Percentiles rank a stretch among this genome's conserved stretches.
These are phyloP conservation scores for Pseudoneurospora amorphoporcata DNA, from an alignment of 495 filamentous ascomycete genomes.

Conservation along the genomic window DNA sequence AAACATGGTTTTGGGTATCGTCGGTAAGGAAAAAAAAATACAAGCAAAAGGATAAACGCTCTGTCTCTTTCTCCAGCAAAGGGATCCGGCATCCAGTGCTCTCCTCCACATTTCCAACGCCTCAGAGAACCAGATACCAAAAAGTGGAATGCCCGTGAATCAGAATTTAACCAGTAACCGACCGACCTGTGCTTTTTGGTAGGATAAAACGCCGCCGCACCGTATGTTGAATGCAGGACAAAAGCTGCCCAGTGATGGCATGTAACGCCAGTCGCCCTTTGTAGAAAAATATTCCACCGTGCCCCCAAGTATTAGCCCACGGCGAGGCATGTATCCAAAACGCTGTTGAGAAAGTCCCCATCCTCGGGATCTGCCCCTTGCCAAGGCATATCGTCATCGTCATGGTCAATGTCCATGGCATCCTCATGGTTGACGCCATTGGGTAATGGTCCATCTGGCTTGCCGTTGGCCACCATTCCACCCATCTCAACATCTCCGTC, in stretches of 20 bases:
- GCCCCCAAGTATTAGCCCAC: constrained; percentile 9
- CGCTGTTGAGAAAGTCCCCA: constrained; percentile 48
- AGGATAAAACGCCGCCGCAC: neutral
- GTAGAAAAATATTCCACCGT: neutral
- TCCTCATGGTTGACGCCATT: constrained; percentile 35
- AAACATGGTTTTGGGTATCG: neutral
- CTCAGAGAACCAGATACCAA: neutral
- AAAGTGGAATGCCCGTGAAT: neutral
- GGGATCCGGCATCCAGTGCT: neutral
- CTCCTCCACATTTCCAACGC: neutral
- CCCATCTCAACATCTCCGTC: constrained; percentile 24
- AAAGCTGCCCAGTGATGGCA: neutral
- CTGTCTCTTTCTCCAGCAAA: neutral
- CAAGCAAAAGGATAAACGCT: neutral
- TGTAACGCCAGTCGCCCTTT: neutral
- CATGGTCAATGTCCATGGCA: constrained; percentile 55
- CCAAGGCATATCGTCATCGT: constrained; percentile 60
- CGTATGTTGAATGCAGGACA: neutral
- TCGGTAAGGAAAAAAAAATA: neutral
- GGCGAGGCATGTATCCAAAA: constrained; percentile 53
- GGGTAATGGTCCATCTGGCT: constrained; percentile 10
- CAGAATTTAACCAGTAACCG: neutral
- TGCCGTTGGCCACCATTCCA: constrained; percentile 22
- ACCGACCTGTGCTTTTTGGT: neutral
- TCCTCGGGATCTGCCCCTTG: constrained; percentile 57